Conservation (phyloP, 352 stramenopile species). For the Peronosclerospora sorghi region DNA sequence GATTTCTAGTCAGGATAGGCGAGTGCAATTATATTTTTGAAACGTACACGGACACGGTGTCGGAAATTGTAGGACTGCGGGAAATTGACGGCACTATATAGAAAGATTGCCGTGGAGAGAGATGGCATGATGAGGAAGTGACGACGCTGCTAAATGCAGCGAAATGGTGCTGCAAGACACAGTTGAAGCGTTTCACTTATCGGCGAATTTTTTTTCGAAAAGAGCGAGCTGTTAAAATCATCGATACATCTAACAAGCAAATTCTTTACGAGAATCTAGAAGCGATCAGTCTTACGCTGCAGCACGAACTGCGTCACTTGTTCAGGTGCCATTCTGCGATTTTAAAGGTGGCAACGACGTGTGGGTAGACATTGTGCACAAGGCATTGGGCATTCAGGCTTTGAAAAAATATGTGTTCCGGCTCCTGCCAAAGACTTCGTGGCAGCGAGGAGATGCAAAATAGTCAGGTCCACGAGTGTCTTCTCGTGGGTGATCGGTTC, state of each 20-base stretch:
- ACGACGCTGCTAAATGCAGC: constrained; percentile 80
- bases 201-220: constrained; percentile 85
- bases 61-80: constrained; percentile 39
- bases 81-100: too few species aligned
- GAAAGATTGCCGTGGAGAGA: constrained; percentile 71
- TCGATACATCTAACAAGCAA: constrained; percentile 79
- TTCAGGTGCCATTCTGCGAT: constrained; percentile 86
- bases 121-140: constrained; percentile 81
- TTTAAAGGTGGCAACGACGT: constrained; percentile 95
- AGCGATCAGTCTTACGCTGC: too few species aligned
- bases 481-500: too few species aligned
- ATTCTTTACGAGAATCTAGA: too few species aligned
- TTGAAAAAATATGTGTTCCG: too few species aligned
- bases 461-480: too few species aligned
- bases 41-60: constrained; percentile 35
- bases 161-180: constrained; percentile 60
- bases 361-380: too few species aligned
- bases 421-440: constrained; percentile 44
- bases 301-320: constrained; percentile 67
- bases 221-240: constrained; percentile 89
- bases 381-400: constrained; percentile 88
- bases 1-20: constrained; percentile 89
- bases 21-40: constrained; percentile 94
- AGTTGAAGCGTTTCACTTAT: constrained; percentile 73
- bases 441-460: constrained; percentile 55